phyloP scores from a whole-genome alignment of 2,329 filamentous ascomycete genomes.

The Trichophaea hybrida region DNA sequence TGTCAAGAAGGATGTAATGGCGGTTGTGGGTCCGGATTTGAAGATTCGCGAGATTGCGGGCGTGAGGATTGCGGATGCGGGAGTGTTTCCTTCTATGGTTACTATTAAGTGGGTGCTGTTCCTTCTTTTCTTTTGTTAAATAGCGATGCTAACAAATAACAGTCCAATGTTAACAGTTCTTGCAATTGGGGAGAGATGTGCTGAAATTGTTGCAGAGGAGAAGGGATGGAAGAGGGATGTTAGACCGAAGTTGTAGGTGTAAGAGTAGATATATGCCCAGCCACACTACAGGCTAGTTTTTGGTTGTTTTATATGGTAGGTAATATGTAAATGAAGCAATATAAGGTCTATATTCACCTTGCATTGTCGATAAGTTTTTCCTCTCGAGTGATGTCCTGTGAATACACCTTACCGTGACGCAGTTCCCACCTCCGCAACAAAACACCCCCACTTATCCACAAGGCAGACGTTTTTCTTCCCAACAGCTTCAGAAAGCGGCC shows the following conservation, averaged over 20 bases:
- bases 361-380: too few species aligned
- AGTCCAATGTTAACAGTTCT: constrained; percentile 75
- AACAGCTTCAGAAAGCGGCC: too few species aligned
- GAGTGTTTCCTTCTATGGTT: constrained; percentile 76
- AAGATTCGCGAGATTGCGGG: constrained; percentile 58
- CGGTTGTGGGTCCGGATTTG: constrained; percentile 65
- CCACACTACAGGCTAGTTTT: too few species aligned
- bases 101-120: constrained; percentile 48
- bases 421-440: too few species aligned
- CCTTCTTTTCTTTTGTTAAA: neutral
- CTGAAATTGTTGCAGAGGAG: constrained; percentile 67
- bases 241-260: constrained; percentile 39
- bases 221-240: constrained; percentile 43
- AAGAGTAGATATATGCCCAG: too few species aligned
- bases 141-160: constrained; percentile 9
- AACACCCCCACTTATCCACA: too few species aligned
- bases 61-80: constrained; percentile 69
- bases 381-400: too few species aligned
- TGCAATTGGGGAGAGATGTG: constrained; percentile 66
- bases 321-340: too few species aligned
- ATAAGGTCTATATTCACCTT: too few species aligned
- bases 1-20: constrained; percentile 44
- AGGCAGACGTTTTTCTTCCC: too few species aligned
- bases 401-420: too few species aligned
- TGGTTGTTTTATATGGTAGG: too few species aligned